phyloP scores from a whole-genome alignment of 164 flowering plant genomes.

The Liriodendron chinense region DNA sequence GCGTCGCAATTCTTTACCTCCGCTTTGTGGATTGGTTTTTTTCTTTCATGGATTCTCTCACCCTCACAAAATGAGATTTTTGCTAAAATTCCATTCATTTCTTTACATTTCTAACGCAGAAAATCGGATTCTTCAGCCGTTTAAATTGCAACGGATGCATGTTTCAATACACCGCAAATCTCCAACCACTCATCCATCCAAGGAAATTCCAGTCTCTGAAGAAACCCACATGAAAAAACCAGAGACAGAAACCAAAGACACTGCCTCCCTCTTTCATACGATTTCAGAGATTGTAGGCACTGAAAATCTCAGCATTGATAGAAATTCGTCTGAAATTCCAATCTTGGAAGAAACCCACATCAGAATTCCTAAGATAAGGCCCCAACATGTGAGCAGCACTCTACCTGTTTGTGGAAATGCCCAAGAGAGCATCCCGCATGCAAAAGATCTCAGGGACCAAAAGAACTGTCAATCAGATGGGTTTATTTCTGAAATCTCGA shows the following conservation, averaged over 20 bases:
- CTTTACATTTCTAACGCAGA: conserved; percentile 4
- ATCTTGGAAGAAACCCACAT: conserved; percentile 12
- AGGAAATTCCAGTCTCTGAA: conserved; percentile 3
- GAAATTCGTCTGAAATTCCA: conserved; percentile 23
- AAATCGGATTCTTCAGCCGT: background rate
- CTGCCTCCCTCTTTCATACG: conserved; percentile 39
- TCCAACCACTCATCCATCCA: conserved; percentile 5
- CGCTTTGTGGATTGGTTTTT: too few species aligned
- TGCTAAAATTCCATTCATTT: conserved; percentile 15
- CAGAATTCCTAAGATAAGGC: background rate
- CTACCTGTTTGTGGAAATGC: background rate
- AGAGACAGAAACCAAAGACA: conserved; percentile 10
- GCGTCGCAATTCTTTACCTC: too few species aligned
- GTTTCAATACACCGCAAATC: conserved; percentile 11
- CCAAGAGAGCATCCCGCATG: background rate
- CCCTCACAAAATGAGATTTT: conserved; percentile 15
- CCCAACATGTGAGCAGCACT: background rate
- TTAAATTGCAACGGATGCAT: background rate
- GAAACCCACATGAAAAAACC: conserved; percentile 10
- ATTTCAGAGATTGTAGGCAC: conserved; percentile 57
- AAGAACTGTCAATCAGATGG: background rate
- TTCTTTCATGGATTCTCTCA: too few species aligned
- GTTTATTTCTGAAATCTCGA: conserved; percentile 17
- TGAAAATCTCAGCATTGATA: conserved; percentile 16
- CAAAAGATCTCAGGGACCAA: background rate